phyloP scores from a whole-genome alignment of 331 rosid genomes.

The Saraca asoca region DNA sequence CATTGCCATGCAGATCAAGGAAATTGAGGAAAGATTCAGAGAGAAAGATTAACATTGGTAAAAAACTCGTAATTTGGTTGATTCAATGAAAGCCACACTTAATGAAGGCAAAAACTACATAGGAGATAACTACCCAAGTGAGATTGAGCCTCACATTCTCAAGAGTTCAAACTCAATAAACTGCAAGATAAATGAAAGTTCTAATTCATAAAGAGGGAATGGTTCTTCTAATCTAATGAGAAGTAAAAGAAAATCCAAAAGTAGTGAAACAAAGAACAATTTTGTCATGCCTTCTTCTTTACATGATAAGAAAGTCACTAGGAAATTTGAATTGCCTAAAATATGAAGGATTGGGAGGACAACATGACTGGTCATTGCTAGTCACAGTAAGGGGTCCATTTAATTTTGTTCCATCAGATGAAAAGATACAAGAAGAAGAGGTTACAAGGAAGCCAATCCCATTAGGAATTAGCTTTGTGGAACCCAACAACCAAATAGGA shows the following conservation, averaged over 20 bases:
- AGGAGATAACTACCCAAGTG: constrained; percentile 48
- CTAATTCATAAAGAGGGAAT: constrained; percentile 49
- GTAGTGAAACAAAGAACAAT: constrained; percentile 66
- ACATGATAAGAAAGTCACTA: constrained; percentile 44
- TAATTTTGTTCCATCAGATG: too few species aligned
- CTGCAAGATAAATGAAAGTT: constrained; percentile 54
- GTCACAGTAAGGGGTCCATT: too few species aligned
- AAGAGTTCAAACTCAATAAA: constrained; percentile 55
- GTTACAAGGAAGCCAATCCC: too few species aligned
- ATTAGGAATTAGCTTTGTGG: too few species aligned
- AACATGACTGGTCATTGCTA: constrained; percentile 46
- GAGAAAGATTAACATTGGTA: constrained; percentile 56
- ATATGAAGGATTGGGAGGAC: constrained; percentile 55
- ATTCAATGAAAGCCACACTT: constrained; percentile 56
- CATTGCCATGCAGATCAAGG: constrained; percentile 58
- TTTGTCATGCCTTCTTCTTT: constrained; percentile 37
- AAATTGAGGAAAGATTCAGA: constrained; percentile 61
- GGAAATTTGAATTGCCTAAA: constrained; percentile 83
- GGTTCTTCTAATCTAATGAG: constrained; percentile 53
- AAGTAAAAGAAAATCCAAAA: constrained; percentile 60
- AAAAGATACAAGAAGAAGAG: too few species aligned
- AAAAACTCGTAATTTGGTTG: constrained; percentile 44
- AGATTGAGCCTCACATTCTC: constrained; percentile 55
- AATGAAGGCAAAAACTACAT: constrained; percentile 37
- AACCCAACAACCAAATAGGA: too few species aligned